phyloP scores from a whole-genome alignment of 2,329 filamentous ascomycete genomes.

The Parastagonospora avenae region DNA sequence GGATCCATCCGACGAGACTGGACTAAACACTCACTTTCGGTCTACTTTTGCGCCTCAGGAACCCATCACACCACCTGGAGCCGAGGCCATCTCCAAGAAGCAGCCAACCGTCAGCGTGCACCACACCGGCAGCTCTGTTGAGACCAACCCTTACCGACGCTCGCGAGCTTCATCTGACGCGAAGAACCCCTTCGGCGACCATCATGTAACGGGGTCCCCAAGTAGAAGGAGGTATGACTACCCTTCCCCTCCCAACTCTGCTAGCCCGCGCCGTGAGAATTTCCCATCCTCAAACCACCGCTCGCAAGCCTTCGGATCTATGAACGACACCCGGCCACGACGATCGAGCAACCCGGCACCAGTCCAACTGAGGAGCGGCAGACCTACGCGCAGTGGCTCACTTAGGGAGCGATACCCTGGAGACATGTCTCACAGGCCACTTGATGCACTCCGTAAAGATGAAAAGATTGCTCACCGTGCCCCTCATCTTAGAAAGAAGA shows the following conservation, averaged over 20 bases:
- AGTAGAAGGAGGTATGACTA: slow-evolving; percentile 42
- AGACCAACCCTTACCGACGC: slow-evolving; percentile 53
- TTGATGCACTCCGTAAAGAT: slow-evolving; percentile 69
- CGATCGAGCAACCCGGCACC: slow-evolving; percentile 40
- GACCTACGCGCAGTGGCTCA: slow-evolving; percentile 54
- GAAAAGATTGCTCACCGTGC: slow-evolving; percentile 68
- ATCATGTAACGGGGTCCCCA: slow-evolving; percentile 22
- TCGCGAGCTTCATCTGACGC: slow-evolving; percentile 37
- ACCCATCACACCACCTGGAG: slow-evolving; percentile 39
- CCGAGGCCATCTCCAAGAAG: slow-evolving; percentile 33
- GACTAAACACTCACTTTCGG: slow-evolving; percentile 64
- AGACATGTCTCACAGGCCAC: slow-evolving; percentile 68
- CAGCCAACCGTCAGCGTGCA: slow-evolving; percentile 34
- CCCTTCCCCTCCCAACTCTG: slow-evolving; percentile 61
- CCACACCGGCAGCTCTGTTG: slow-evolving; percentile 45
- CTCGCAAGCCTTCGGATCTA: slow-evolving; percentile 36
- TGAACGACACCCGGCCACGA: slow-evolving; percentile 37
- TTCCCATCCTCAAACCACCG: slow-evolving; percentile 33
- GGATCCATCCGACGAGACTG: slow-evolving; percentile 70
- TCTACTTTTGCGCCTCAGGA: slow-evolving; percentile 50
- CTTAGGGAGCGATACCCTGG: slow-evolving; percentile 65
- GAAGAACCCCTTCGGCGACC: slow-evolving; percentile 26
- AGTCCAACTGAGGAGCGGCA: slow-evolving; percentile 25
- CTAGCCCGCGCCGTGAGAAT: slow-evolving; percentile 55
- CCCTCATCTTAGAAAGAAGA: slow-evolving; percentile 68